A percentile compares a stretch with the other conserved stretches of the same genome.
These are phyloP conservation scores for Thalassiosira livingstoniorum DNA, from an alignment of 352 stramenopile genomes.

Conservation along the genomic window DNA sequence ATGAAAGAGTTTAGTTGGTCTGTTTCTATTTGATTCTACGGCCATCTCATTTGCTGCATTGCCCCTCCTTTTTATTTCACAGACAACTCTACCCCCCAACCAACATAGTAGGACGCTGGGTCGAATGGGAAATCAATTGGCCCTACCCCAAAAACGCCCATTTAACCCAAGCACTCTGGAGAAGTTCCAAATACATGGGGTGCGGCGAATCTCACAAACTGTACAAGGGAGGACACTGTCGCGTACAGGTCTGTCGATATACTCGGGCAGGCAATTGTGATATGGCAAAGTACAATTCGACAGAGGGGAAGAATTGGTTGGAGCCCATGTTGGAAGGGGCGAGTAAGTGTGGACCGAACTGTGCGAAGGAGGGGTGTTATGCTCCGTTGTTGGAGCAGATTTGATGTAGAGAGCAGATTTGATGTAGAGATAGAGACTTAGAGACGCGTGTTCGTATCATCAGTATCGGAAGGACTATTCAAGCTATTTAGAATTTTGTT, in stretches of 20 bases:
- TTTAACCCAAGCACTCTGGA: conserved; percentile 39
- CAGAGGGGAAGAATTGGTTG: conserved; percentile 34
- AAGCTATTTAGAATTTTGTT: no score
- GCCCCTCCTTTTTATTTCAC: conserved; percentile 1
- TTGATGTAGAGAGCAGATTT: no score
- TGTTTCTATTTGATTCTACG: background rate
- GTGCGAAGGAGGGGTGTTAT: conserved; percentile 35
- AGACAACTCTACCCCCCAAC: conserved; percentile 31
- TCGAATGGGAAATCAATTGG: conserved; percentile 30
- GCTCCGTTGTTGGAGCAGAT: no score
- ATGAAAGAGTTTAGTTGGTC: background rate
- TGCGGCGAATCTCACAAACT: conserved; percentile 37
- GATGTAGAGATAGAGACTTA: no score
- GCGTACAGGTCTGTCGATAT: conserved; percentile 30
- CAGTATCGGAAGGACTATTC: no score
- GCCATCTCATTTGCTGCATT: background rate
- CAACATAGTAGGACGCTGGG: conserved; percentile 48
- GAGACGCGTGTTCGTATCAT: no score
- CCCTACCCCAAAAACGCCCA: conserved; percentile 36
- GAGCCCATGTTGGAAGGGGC: conserved; percentile 31
- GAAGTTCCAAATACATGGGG: conserved; percentile 31
- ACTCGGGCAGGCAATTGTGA: conserved; percentile 43
- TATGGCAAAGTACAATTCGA: conserved; percentile 39
- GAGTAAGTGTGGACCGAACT: conserved; percentile 27
- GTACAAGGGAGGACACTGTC: conserved; percentile 29